phyloP scores from a whole-genome alignment of 192 early-diverging fungal species.

The Mortierella alpina region DNA sequence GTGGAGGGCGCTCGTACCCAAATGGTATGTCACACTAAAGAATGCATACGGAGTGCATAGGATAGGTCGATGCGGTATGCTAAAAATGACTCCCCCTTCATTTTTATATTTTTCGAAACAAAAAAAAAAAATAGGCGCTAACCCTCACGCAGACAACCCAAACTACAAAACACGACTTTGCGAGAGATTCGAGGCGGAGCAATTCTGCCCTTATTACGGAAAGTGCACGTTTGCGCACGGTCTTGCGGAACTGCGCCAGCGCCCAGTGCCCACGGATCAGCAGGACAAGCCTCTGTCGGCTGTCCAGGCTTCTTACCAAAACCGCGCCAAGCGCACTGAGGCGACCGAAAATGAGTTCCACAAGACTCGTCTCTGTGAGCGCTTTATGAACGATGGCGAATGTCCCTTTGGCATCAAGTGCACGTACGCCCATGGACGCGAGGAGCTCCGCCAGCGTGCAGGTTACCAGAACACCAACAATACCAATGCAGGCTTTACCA shows the following conservation, averaged over 20 bases:
- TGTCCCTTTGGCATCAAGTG: conserved; percentile 91
- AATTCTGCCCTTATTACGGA: conserved; percentile 74
- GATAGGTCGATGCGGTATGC: neutral
- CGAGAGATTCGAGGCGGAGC: conserved; percentile 84
- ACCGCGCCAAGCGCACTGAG: conserved; percentile 44
- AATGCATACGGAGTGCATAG: neutral
- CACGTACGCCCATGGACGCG: conserved; percentile 74
- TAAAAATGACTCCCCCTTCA: neutral
- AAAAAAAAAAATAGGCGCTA: conserved; percentile 15
- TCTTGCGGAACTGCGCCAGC: conserved; percentile 70
- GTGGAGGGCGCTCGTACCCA: conserved; percentile 26
- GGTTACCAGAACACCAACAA: conserved; percentile 39
- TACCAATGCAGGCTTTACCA: conserved; percentile 9
- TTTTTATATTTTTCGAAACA: neutral
- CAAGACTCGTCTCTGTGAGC: conserved; percentile 87
- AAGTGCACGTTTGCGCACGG: conserved; percentile 86
- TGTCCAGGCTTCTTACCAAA: conserved; percentile 51
- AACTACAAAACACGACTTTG: conserved; percentile 91
- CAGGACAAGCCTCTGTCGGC: conserved; percentile 49
- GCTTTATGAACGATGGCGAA: conserved; percentile 78
- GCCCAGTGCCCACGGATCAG: conserved; percentile 49
- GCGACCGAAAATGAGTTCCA: conserved; percentile 73
- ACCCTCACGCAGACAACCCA: conserved; percentile 72
- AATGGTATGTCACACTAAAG: conserved; percentile 19
- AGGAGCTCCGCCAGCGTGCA: conserved; percentile 54